These are phyloP conservation scores for Flaveria sonorensis DNA, from an alignment of 129 eudicot species.

Conservation along the genomic window DNA sequence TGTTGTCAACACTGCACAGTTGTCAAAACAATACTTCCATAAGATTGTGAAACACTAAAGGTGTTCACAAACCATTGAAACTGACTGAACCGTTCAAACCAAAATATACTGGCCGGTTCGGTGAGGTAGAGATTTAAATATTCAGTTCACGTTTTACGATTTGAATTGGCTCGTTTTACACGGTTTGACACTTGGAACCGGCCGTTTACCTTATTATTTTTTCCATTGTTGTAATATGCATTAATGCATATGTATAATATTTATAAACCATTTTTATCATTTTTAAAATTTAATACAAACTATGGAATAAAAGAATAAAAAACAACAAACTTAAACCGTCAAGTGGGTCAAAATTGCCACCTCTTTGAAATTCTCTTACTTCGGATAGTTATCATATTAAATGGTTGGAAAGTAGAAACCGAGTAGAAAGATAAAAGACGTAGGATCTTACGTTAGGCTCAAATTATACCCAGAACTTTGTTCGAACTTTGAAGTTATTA, in stretches of 20 bases:
- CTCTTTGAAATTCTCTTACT: background rate
- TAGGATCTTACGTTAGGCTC: conserved; percentile 50
- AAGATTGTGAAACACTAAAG: background rate
- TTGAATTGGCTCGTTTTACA: too few relatives aligned
- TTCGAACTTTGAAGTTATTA: conserved; percentile 39
- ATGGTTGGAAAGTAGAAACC: background rate
- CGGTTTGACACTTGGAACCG: too few relatives aligned
- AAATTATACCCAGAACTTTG: conserved; percentile 47
- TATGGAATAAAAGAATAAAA: background rate
- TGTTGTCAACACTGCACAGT: conserved; percentile 53
- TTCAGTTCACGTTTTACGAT: too few relatives aligned
- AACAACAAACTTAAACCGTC: background rate
- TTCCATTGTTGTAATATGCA: background rate
- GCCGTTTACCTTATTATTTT: too few relatives aligned
- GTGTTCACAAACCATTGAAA: background rate
- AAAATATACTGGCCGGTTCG: too few relatives aligned
- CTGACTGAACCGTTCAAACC: background rate
- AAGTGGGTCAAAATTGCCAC: background rate
- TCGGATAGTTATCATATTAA: background rate
- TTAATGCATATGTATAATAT: background rate
- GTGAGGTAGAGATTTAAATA: background rate
- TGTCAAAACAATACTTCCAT: background rate
- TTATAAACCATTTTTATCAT: background rate
- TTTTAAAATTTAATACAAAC: too few relatives aligned
- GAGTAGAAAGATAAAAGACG: background rate